Base-by-base conservation (phyloP, 2,329 filamentous ascomycete species). In the Aureobasidium sp. region DNA sequence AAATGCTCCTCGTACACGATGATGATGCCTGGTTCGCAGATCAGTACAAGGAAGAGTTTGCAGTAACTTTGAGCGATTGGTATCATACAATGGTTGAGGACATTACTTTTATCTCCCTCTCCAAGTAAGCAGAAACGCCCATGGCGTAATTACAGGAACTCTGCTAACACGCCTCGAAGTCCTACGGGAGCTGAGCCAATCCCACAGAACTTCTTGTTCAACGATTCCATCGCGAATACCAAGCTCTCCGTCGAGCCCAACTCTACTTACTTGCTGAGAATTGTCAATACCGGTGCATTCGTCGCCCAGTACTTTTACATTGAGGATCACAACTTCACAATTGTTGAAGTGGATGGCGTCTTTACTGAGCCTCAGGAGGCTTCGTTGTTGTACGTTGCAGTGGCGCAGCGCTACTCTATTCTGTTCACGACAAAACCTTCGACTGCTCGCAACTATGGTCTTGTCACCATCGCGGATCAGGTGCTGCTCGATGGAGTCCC, bases 281-380 rank as follows among this genome's bases (percentile, higher is more conserved):
- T 91, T 66, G 78, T 89, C 65, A 90, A 91, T 65, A 82, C 87
- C 9, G 88, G 85, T 12, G 86, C 85, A 0, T 89, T 89, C 68
- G 86, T 87, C 1, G 62, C 58, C 27, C 69, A 90, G 65, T 87
- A 90, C 68, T 80, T 91, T 31, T 85, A 84, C 69, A 78, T 90
- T 49, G 88, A 91, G 66, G 82, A 84, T 55, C 88, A 90, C 66
- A 77, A 75, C 12, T 84, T 88, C 71, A 77, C 76, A 37, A 76
- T 91, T 49, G 84, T 87, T 11, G 88, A 90, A 70, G 84, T 88
- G 0, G 88, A 91, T 68, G 88, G 87, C 17, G 84, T 86, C 1
- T 82, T 84, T 39, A 82, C 89, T 1, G 79, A 84, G 62, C 85
- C 87, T 0, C 75, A 77, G 5, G 76, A 82, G 1, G 81, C 85